A percentile compares a stretch with the other conserved stretches of the same genome.
These are phyloP conservation scores for Boletus rubropictus DNA, from an alignment of 768 basidiomycete genomes.

Conservation along the genomic window DNA sequence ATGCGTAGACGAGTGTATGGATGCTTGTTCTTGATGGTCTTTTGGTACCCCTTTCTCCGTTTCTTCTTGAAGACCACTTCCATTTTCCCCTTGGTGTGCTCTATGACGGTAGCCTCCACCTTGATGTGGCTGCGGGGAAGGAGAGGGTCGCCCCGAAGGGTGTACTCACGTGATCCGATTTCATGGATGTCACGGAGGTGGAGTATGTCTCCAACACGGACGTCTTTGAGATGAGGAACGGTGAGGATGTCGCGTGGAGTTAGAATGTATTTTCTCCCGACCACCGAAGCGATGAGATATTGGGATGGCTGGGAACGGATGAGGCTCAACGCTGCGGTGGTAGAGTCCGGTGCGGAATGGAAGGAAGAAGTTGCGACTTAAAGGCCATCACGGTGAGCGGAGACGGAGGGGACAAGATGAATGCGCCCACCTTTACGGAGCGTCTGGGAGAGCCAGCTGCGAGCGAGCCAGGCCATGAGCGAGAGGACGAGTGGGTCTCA, in stretches of 20 bases:
- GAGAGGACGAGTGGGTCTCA: neutral
- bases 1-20: slow-evolving; percentile 93
- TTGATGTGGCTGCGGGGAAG: slow-evolving; percentile 62
- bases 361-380: slow-evolving; percentile 25
- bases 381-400: slow-evolving; percentile 5
- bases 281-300: slow-evolving; percentile 87
- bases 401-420: neutral
- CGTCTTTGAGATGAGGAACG: slow-evolving; percentile 82
- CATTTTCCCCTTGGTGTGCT: slow-evolving; percentile 95
- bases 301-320: slow-evolving; percentile 88
- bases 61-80: slow-evolving; percentile 94
- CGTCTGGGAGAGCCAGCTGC: slow-evolving; percentile 23
- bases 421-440: slow-evolving; percentile 19
- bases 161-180: slow-evolving; percentile 92
- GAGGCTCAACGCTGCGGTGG: slow-evolving; percentile 65
- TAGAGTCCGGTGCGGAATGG: slow-evolving; percentile 36
- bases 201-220: slow-evolving; percentile 80
- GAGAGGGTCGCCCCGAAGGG: slow-evolving; percentile 71
- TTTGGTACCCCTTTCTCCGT: slow-evolving; percentile 95
- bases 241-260: slow-evolving; percentile 90
- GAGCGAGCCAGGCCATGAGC: slow-evolving; percentile 17
- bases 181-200: slow-evolving; percentile 84
- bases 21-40: slow-evolving; percentile 90
- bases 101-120: slow-evolving; percentile 87
- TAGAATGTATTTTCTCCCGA: slow-evolving; percentile 83